Conservation (phyloP, 2,329 filamentous ascomycete species). For the Aspergillus fischeri region DNA sequence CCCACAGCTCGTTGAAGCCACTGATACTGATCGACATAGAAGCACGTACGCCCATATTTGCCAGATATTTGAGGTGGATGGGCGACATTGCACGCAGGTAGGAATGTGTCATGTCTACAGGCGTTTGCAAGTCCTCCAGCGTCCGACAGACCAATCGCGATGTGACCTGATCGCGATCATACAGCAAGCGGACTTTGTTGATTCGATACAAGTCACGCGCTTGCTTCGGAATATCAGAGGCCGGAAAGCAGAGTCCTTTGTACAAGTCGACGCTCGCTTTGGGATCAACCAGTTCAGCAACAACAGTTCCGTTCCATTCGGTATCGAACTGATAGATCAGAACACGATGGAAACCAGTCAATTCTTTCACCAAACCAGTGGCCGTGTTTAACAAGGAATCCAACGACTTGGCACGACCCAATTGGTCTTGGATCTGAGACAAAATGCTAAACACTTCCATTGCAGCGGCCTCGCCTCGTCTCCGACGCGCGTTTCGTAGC, state of each 20-base stretch:
- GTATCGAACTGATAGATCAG: constrained; percentile 92
- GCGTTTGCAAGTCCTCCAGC: constrained; percentile 62
- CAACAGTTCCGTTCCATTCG: constrained; percentile 77
- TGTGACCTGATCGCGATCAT: constrained; percentile 76
- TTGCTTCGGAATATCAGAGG: constrained; percentile 79
- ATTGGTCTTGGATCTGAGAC: constrained; percentile 85
- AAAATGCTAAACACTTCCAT: constrained; percentile 94
- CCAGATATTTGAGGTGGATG: constrained; percentile 80
- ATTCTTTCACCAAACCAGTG: constrained; percentile 80
- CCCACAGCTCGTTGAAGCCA: constrained; percentile 81
- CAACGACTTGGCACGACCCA: constrained; percentile 60
- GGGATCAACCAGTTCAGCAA: constrained; percentile 81
- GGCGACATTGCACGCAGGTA: constrained; percentile 81
- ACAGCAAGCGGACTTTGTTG: constrained; percentile 83
- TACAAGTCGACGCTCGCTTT: constrained; percentile 76
- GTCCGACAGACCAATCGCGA: constrained; percentile 73
- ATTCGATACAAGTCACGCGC: constrained; percentile 85
- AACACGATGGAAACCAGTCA: constrained; percentile 86
- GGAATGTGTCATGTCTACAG: constrained; percentile 77
- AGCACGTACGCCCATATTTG: constrained; percentile 85
- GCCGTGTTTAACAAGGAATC: constrained; percentile 74
- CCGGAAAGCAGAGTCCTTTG: constrained; percentile 83
- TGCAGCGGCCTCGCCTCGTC: constrained; percentile 73
- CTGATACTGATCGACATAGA: constrained; percentile 95
- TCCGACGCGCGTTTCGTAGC: constrained; percentile 68